Percentiles rank a stretch among this genome's conserved stretches.
These are phyloP conservation scores for Phytophthora pisi DNA, from an alignment of 352 stramenopile species.

Conservation along the genomic window DNA sequence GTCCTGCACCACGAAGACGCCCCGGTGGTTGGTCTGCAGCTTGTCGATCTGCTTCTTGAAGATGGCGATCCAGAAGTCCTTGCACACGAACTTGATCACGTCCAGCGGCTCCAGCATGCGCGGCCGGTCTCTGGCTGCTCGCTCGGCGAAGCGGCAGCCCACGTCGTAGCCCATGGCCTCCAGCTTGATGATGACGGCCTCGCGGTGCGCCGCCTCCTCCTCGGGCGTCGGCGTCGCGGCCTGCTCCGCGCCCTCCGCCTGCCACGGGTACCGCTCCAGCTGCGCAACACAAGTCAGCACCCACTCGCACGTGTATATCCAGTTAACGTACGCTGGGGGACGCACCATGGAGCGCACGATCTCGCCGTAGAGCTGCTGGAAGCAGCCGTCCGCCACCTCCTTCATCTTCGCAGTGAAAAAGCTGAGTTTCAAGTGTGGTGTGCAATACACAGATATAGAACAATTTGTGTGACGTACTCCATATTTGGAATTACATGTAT, in stretches of 20 bases:
- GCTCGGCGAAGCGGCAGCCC: conserved; percentile 84
- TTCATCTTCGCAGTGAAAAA: conserved; percentile 49
- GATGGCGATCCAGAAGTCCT: conserved; percentile 97
- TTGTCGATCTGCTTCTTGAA: conserved; percentile 99
- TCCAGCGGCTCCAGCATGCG: conserved; percentile 92
- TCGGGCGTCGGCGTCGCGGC: conserved; percentile 30
- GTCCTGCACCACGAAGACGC: conserved; percentile 96
- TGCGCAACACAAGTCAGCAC: conserved; percentile 21
- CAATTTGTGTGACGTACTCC: neutral
- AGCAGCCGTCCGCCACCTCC: conserved; percentile 86
- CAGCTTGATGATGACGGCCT: conserved; percentile 82
- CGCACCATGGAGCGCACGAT: conserved; percentile 86
- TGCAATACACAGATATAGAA: neutral
- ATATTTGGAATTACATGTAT: no score
- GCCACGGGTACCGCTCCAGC: conserved; percentile 70
- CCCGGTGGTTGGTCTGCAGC: conserved; percentile 97
- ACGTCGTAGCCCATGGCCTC: conserved; percentile 90
- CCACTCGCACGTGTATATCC: neutral
- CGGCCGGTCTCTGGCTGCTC: conserved; percentile 69
- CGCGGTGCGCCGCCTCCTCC: conserved; percentile 48
- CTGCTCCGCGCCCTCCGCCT: conserved; percentile 32
- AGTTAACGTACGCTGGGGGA: neutral
- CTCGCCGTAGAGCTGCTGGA: conserved; percentile 89
- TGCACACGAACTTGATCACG: conserved; percentile 98
- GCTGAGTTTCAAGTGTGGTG: no score